Base-by-base conservation (phyloP, 176 grass and related monocot species). In the Paspalum notatum region DNA sequence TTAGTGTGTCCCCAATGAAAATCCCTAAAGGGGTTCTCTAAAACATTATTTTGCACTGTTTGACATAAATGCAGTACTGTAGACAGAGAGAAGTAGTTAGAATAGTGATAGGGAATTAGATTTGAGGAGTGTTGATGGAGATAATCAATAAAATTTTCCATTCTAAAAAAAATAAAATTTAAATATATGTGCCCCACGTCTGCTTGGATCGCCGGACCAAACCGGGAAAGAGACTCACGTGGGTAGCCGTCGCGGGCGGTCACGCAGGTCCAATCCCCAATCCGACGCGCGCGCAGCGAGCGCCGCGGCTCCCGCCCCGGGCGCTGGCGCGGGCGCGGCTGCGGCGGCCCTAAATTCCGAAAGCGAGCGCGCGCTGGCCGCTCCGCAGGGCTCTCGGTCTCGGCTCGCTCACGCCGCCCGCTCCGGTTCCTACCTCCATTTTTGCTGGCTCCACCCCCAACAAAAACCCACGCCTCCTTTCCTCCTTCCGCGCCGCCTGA, bases 301-400 rank as follows among this genome's bases (percentile, higher is more conserved):
- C 9, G 48, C 4, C 25, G 48, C 43, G 14, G 8, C 47, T 32
- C 73, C 64, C 72, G 16, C 44, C 38, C 56, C 69, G 14, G 0
- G 24, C 70, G 60, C 76, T 20, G 69, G 63, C 58, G 22, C n/a
- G 25, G 40, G 50, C 75, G 68, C 54, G 42, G 42, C 66, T 14
- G 12, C 22, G 45, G 68, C 45, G 12, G 45, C 24, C 42, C 53
- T 21, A 60, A 89, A 68, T 76, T 89, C 87, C 64, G 76, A 85
- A 81, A 48, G 63, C 62, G 38, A 84, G 81, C 70, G 87, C 87
- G 87, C 76, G 81, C 81, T 24, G 25, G 41, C 24, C 27, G 24
- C 11, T 13, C 24, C 27, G 24, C 11, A 3, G 52, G 16, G 7
- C 39, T 4, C 61, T 3, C 49, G 26, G 59, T 58, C 50, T 41